Evolutionary conservation across 805 yeast genomes (phyloP).

Genomic region (Candida insectorum): DNA sequence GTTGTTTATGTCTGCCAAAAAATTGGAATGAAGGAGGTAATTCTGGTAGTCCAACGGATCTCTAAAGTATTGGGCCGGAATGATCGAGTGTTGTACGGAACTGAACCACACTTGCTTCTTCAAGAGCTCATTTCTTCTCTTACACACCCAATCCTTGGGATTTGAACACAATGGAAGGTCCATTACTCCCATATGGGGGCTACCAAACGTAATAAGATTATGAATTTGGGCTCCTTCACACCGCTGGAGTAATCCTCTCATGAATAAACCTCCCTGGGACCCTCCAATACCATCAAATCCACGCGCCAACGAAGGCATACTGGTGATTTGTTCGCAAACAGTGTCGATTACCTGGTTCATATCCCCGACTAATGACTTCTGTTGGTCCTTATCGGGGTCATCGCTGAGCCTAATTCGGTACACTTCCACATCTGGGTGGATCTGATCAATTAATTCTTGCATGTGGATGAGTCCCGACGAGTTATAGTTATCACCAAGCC

Average conservation of each 20-base stretch:
- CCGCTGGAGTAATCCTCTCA: slow-evolving; percentile 62
- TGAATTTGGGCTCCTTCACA: slow-evolving; percentile 44
- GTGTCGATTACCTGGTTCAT: slow-evolving; percentile 50
- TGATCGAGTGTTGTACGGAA: slow-evolving; percentile 51
- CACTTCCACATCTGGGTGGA: slow-evolving; percentile 48
- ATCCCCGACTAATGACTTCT: slow-evolving; percentile 56
- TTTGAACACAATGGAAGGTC: slow-evolving; percentile 61
- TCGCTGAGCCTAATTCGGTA: slow-evolving; percentile 52
- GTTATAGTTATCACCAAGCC: slow-evolving; percentile 73
- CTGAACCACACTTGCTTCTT: slow-evolving; percentile 59
- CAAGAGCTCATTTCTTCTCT: slow-evolving; percentile 49
- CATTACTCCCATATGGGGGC: slow-evolving; percentile 74
- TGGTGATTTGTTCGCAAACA: slow-evolving; percentile 54
- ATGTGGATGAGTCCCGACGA: slow-evolving; percentile 55
- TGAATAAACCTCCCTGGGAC: slow-evolving; percentile 81
- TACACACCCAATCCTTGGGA: slow-evolving; percentile 56
- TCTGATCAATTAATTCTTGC: slow-evolving; percentile 35
- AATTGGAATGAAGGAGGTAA: slow-evolving; percentile 55
- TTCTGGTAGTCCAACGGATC: slow-evolving; percentile 51
- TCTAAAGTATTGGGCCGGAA: slow-evolving; percentile 78
- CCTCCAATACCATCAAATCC: slow-evolving; percentile 78
- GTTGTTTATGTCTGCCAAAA: slow-evolving; percentile 65
- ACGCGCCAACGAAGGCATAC: slow-evolving; percentile 39
- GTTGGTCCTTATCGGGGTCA: slow-evolving; percentile 51
- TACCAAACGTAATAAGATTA: slow-evolving; percentile 68